Percentiles rank a stretch among this genome's conserved stretches.
Conservation (phyloP, 345 rosid species). For the Murraya koenigii region DNA sequence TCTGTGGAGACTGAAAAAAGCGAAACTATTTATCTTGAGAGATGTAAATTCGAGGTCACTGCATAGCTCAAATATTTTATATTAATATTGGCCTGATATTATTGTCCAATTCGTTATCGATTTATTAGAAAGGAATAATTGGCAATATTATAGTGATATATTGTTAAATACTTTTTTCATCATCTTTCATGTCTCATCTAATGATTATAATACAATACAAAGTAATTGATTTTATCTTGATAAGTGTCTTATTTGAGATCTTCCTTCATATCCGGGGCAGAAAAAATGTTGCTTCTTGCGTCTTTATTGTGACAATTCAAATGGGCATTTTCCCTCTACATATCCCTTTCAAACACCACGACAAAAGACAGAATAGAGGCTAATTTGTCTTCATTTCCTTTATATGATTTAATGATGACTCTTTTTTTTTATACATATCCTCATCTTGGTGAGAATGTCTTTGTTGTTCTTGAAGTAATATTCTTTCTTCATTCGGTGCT, state of each 20-base stretch:
- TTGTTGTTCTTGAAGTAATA: no score
- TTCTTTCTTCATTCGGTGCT: no score
- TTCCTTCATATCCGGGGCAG: slow-evolving; percentile 36
- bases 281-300: slow-evolving; percentile 30
- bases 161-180: not conserved
- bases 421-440: not conserved
- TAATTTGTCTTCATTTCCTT: slow-evolving; percentile 16
- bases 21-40: no score
- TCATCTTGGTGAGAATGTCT: no score
- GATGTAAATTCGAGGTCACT: no score
- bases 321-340: not conserved
- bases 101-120: not conserved
- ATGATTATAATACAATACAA: slow-evolving; percentile 6
- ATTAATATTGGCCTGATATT: not conserved
- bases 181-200: not conserved
- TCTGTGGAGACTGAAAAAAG: not conserved
- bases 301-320: slow-evolving; percentile 30
- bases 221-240: not conserved
- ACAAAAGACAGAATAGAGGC: slow-evolving; percentile 20
- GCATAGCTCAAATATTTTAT: no score
- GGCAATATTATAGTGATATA: not conserved
- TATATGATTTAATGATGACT: slow-evolving; percentile 13
- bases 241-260: slow-evolving; percentile 21
- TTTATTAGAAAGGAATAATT: not conserved
- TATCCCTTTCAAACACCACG: slow-evolving; percentile 20